These are phyloP conservation scores for Penstemon newberryi DNA, from an alignment of 257 asterid genomes.

Conservation along the genomic window DNA sequence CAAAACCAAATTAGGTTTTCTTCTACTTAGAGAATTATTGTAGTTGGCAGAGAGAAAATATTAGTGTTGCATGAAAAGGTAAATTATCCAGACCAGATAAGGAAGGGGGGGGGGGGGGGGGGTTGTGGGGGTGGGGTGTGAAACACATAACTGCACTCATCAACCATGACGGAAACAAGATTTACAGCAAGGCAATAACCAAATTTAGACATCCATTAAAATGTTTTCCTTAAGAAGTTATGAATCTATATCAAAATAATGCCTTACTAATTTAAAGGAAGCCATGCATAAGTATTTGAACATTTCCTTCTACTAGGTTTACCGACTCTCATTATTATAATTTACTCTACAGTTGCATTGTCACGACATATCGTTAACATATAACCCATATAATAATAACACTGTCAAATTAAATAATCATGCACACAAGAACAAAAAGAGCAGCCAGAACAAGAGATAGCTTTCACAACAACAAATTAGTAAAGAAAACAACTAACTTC, in stretches of 20 bases:
- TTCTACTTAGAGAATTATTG: slow-evolving; percentile 1
- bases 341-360: neutral
- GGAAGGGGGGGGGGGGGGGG: neutral
- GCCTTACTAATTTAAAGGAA: neutral
- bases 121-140: too few species aligned
- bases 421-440: neutral
- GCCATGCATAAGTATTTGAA: neutral
- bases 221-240: neutral
- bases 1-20: neutral
- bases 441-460: neutral
- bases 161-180: neutral
- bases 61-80: neutral
- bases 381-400: neutral
- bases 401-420: neutral
- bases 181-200: neutral
- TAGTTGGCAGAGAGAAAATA: neutral
- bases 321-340: neutral
- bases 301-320: neutral
- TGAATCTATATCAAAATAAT: neutral
- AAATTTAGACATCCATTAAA: neutral
- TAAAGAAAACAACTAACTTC: neutral
- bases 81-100: neutral
- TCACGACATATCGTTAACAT: neutral
- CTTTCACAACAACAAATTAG: neutral
- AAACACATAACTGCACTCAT: neutral